phyloP scores from a whole-genome alignment of 2,329 filamentous ascomycete genomes.

The Neonectria punicea region DNA sequence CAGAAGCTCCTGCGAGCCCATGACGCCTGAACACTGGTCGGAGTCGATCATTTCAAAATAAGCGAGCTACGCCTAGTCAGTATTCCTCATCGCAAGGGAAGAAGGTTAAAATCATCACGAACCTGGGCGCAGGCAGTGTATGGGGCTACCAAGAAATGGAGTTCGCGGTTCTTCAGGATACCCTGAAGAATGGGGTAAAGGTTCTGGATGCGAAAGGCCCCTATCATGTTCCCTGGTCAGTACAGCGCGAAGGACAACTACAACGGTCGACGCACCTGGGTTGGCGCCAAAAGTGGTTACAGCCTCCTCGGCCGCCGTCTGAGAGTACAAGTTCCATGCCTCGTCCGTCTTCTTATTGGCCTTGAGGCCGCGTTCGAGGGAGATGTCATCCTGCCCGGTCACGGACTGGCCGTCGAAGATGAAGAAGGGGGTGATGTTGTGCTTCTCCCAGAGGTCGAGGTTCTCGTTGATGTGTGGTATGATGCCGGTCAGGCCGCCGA shows the following conservation, averaged over 20 bases:
- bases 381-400: constrained; percentile 77
- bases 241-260: constrained; percentile 12
- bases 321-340: constrained; percentile 90
- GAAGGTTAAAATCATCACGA: constrained; percentile 41
- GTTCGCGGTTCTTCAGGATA: constrained; percentile 73
- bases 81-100: background rate
- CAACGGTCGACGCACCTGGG: constrained; percentile 66
- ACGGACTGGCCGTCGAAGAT: constrained; percentile 91
- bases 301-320: constrained; percentile 80
- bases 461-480: constrained; percentile 80
- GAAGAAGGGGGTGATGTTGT: constrained; percentile 83
- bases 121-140: constrained; percentile 91
- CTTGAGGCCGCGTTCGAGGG: constrained; percentile 70
- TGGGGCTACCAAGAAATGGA: constrained; percentile 85
- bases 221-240: constrained; percentile 56
- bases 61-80: constrained; percentile 67
- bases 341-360: constrained; percentile 78
- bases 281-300: constrained; percentile 85
- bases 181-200: constrained; percentile 82
- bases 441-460: constrained; percentile 75
- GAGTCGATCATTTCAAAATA: constrained; percentile 77
- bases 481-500: constrained; percentile 88
- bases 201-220: constrained; percentile 75
- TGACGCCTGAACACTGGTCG: constrained; percentile 78
- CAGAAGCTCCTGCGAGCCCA: constrained; percentile 85